phyloP scores from a whole-genome alignment of 192 early-diverging fungal genomes.

The Coemansia sp. region DNA sequence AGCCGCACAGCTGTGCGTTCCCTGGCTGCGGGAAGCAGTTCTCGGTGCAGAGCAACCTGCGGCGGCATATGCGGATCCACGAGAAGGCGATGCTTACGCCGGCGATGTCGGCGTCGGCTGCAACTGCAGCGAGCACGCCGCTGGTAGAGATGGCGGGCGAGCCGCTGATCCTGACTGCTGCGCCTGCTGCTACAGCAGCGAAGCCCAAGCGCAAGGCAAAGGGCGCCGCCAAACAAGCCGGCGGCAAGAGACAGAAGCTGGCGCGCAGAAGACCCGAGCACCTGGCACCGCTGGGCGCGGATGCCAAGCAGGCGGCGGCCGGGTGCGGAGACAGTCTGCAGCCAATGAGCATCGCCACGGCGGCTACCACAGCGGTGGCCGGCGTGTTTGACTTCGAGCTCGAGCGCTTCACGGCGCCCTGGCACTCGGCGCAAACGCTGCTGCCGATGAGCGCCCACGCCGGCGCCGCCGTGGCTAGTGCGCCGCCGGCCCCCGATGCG shows the following conservation, averaged over 20 bases:
- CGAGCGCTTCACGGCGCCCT: neutral
- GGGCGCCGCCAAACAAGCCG: neutral
- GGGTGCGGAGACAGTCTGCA: neutral
- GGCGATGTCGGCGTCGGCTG: neutral
- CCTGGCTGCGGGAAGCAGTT: conserved; percentile 49
- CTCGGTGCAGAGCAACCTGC: conserved; percentile 51
- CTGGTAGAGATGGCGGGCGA: neutral
- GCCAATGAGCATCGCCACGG: neutral
- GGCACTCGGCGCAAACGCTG: conserved; percentile 5
- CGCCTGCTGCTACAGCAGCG: conserved; percentile 1
- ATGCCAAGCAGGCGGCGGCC: too few relatives aligned
- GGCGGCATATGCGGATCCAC: conserved; percentile 50
- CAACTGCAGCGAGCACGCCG: conserved; percentile 1
- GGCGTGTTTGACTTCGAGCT: neutral
- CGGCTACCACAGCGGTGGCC: neutral
- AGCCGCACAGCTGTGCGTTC: conserved; percentile 52
- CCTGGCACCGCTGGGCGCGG: neutral
- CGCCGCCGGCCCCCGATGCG: neutral
- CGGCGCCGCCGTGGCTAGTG: neutral
- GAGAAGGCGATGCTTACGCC: conserved; percentile 20
- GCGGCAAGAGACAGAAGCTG: neutral
- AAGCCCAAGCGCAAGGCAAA: neutral
- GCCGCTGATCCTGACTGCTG: conserved; percentile 2
- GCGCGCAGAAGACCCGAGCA: neutral
- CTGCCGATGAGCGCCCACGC: neutral